Base-by-base conservation (phyloP, 2,329 filamentous ascomycete genomes). In the Tolypocladium sp. region DNA sequence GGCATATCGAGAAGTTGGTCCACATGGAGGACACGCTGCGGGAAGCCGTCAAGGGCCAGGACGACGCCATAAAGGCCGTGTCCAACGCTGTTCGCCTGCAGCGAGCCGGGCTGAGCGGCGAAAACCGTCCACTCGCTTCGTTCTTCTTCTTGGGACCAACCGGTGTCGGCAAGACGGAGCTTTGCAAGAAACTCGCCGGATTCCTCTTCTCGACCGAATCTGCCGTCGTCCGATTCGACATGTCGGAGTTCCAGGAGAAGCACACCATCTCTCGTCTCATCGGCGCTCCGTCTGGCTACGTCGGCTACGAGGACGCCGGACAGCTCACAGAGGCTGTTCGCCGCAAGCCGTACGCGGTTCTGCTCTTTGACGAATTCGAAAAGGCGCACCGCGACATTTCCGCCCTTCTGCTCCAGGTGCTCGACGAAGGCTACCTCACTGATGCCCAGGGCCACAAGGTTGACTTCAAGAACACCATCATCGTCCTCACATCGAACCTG, bases 71-170 rank as follows among this genome's bases (percentile, higher is more conserved):
- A 60, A 88, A 88, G 63, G 90, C 92, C 22, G 93, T 97, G 1
- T 89, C 93, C 40, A 90, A 97, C 69, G 94, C 94, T 0, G 93
- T 99, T 10, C 86, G 94, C 25, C 89, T 97, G 79, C 94, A 97
- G 73, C 84, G 94, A 63, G 94, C 94, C 10, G 94, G 94, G 1
- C 79, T 97, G 10, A 95, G 89, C 61, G 92, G 92, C 40, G 91
- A 97, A 68, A 96, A 97, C 72, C 83, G 92, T 0, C 94, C 94
- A 0, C 81, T 96, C 7, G 94, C 93, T 0, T 95, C 90, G 0
- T 97, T 97, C 78, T 97, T 97, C 88, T 97, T 97, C 82, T 82
- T 97, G 4, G 94, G 94, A 0, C 94, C 94, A 6, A 97, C 94
- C 0, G 94, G 94, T 69, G 93, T 97, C 22, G 94, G 94, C 59